phyloP scores from a whole-genome alignment of 208 protist species.

The Acanthamoeba royreba region DNA sequence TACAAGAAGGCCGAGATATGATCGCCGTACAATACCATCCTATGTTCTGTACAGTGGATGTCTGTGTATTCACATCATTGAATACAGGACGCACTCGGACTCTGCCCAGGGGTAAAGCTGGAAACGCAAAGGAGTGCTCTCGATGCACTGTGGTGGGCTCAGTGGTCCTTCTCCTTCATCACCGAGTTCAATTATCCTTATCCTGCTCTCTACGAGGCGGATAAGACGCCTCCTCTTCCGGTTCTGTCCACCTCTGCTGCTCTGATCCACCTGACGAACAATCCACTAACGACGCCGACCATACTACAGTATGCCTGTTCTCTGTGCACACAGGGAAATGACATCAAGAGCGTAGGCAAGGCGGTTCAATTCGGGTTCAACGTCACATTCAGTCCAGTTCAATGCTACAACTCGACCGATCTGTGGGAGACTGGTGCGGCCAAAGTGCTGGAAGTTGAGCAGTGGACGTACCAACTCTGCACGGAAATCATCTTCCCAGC shows the following conservation, averaged over 20 bases:
- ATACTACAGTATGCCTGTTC: not conserved
- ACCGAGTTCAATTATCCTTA: not conserved
- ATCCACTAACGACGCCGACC: too few relatives aligned
- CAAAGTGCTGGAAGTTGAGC: not conserved
- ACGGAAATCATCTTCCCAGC: slow-evolving; percentile 76
- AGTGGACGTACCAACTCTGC: slow-evolving; percentile 78
- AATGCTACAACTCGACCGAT: not conserved
- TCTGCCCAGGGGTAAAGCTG: not conserved
- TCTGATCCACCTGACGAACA: too few relatives aligned
- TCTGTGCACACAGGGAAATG: not conserved
- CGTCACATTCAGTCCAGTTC: not conserved
- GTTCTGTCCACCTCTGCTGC: too few relatives aligned
- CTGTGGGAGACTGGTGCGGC: not conserved
- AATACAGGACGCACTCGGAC: not conserved
- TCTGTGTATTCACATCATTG: not conserved
- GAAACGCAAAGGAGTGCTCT: not conserved
- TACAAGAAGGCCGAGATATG: not conserved
- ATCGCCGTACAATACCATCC: not conserved
- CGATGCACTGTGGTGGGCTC: not conserved
- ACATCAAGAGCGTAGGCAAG: not conserved
- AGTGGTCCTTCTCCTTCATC: not conserved
- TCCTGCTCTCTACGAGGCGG: not conserved
- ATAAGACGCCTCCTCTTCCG: not conserved
- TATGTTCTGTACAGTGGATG: not conserved
- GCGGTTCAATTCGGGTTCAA: not conserved